These are phyloP conservation scores for Brassica nigra DNA, from an alignment of 345 rosid species.

Conservation along the genomic window DNA sequence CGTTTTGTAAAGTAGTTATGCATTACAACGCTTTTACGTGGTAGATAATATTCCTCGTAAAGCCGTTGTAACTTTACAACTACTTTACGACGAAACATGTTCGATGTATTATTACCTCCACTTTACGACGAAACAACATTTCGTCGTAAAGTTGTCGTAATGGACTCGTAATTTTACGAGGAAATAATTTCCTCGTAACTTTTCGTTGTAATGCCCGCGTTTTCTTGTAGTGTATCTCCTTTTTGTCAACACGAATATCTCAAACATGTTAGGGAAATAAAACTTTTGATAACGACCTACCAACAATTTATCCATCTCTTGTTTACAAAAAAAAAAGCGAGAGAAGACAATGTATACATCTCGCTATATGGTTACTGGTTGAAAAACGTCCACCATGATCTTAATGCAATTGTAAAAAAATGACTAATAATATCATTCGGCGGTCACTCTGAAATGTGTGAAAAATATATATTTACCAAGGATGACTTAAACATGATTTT, in stretches of 20 bases:
- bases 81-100: no score
- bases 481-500: not conserved
- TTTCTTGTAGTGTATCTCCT: not conserved
- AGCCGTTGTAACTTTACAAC: no score
- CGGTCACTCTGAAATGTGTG: not conserved
- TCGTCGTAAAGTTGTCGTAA: no score
- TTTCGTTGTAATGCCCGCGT: no score
- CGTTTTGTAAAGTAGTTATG: no score
- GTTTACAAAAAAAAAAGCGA: not conserved
- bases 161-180: no score
- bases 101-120: no score
- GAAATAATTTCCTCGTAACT: no score
- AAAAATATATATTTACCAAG: no score
- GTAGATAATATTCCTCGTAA: no score
- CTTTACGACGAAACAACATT: no score
- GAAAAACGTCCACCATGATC: not conserved
- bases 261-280: not conserved
- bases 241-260: not conserved
- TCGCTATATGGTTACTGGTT: not conserved
- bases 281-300: conserved; percentile 3
- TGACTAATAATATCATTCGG: not conserved
- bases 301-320: not conserved
- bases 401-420: not conserved
- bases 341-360: not conserved
- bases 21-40: no score